These are phyloP conservation scores for Cercophora scortea DNA, from an alignment of 495 filamentous ascomycete species.

Conservation along the genomic window DNA sequence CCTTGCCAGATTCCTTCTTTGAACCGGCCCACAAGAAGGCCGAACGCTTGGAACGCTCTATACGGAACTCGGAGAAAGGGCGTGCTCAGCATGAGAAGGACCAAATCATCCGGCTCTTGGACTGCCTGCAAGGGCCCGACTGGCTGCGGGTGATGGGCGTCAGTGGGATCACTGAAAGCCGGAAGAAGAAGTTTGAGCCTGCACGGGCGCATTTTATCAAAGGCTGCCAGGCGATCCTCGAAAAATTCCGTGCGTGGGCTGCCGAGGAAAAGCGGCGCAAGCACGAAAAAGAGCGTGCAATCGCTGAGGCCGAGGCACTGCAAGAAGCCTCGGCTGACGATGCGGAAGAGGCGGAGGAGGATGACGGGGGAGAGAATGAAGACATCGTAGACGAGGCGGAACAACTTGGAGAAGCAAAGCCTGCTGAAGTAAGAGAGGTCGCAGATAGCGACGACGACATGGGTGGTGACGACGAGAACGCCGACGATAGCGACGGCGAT, in stretches of 20 bases:
- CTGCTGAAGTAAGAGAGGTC: conserved; percentile 1
- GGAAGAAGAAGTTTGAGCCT: conserved; percentile 77
- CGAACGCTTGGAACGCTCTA: conserved; percentile 83
- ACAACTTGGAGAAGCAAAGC: conserved; percentile 35
- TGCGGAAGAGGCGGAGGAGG: conserved; percentile 20
- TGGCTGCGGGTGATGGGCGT: conserved; percentile 96
- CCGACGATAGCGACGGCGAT: conserved; percentile 19
- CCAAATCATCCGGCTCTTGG: conserved; percentile 75
- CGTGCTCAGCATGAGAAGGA: conserved; percentile 87
- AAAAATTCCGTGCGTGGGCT: conserved; percentile 82
- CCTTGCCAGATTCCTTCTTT: conserved; percentile 60
- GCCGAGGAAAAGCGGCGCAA: conserved; percentile 83
- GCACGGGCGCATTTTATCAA: conserved; percentile 76
- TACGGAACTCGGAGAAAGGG: conserved; percentile 89
- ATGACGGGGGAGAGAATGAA: conserved; percentile 30
- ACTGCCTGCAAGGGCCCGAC: conserved; percentile 80
- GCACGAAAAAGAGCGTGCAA: conserved; percentile 54
- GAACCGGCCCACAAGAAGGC: conserved; percentile 65
- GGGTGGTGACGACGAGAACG: conserved; percentile 15
- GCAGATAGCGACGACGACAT: conserved; percentile 15
- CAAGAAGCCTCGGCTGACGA: conserved; percentile 10
- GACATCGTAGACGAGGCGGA: conserved; percentile 64
- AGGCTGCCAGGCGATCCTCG: conserved; percentile 69
- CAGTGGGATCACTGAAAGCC: conserved; percentile 70
- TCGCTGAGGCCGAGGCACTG: conserved; percentile 33